Base-by-base conservation (phyloP, 495 filamentous ascomycete species). In the Trypethelium eluteriae region DNA sequence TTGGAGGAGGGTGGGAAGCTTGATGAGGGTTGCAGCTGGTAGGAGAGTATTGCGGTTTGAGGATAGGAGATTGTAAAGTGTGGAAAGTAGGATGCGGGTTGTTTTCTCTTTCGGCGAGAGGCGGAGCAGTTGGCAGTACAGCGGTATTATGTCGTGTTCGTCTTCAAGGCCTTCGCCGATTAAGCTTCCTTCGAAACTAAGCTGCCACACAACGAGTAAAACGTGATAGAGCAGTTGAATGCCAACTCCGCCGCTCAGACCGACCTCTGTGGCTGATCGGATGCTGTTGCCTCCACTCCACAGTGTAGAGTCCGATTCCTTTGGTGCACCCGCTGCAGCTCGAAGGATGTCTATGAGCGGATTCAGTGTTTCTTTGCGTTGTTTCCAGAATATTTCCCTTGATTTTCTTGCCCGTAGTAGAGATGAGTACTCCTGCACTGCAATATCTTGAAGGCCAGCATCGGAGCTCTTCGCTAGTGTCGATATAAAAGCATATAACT, bases 71-170 rank as follows among this genome's bases (percentile, higher is more conserved):
- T 96, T 98, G 72, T 86, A 81, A 47, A 99, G 82, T 25, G 91
- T 96, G 18, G 92, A 91, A 62, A 98, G 82, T 61, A 96, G 85
- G 39, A 99, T 85, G 3, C 95, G 87, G 0, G 94, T 96, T 0
- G 92, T 96, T 80, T 99, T 99, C 76, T 98, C 94, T 76, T 99
- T 99, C 39, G 93, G 92, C 3, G 94, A 96, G 14, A 96, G 80
- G 38, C 92, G 88, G 56, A 98, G 83, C 46, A 99, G 86, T 44
- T 93, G 89, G 32, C 88, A 92, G 76, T 95, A 96, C 66, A 96
- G 86, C 62, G 91, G 85, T 67, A 97, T 83, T 70, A 98, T 87
- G 71, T 98, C 92, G 78, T 96, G 90, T 78, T 95, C 91, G 62
- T 90, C 84, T 77, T 96, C 87, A 47, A 97, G 78, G 39, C 89